Base-by-base conservation (phyloP, 768 basidiomycete species). In the Rhodotorula sphaerocarpa region DNA sequence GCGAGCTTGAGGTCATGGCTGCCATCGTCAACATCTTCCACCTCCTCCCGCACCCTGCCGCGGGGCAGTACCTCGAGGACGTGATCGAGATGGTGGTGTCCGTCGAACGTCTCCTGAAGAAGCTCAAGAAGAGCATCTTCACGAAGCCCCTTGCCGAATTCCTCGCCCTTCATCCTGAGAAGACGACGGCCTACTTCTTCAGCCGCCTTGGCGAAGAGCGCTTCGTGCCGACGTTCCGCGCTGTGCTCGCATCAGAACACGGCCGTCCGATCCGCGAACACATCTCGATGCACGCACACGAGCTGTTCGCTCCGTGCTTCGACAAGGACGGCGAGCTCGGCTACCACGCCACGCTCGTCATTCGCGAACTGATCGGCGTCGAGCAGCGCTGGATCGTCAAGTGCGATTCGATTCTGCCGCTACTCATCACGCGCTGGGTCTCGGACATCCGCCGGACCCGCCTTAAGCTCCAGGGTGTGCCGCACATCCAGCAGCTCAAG, bases 11-110 rank as follows among this genome's bases (percentile, higher is more conserved):
- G 31, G 89, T 96, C 73, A 83, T 99, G 65, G 90, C 92, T 33
- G 85, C 87, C n/a, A 79, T 99, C 59, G 87, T 92, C 57, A 93
- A 97, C 72, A 90, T 99, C 61, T 97, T 99, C 78, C 92, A 96
- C 72, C 83, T 97, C 7, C 80, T 99, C 15, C 95, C 95, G 1
- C 63, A 73, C 3, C 86, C 87, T 11, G 86, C 91, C 0, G 93
- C 95, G 48, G 89, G 89, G 67, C 86, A 87, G 48, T 99, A 92
- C 77, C 80, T 99, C 42, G 84, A 89, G 70, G 83, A 83, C 52
- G 82, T 97, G n/a, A 84, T 90, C 65, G 86, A 86, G 63, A 80
- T 84, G 15, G 84, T 96, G 55, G 91, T 96, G 34, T 86, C 92
- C 71, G 90, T 90, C 6, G 95, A 99, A 75, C 82, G 87, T 0